Evolutionary conservation across 2,329 filamentous ascomycete species (phyloP), one percentile per base, ranked within the genome.

Genomic region (Aspergillus sp.): DNA sequence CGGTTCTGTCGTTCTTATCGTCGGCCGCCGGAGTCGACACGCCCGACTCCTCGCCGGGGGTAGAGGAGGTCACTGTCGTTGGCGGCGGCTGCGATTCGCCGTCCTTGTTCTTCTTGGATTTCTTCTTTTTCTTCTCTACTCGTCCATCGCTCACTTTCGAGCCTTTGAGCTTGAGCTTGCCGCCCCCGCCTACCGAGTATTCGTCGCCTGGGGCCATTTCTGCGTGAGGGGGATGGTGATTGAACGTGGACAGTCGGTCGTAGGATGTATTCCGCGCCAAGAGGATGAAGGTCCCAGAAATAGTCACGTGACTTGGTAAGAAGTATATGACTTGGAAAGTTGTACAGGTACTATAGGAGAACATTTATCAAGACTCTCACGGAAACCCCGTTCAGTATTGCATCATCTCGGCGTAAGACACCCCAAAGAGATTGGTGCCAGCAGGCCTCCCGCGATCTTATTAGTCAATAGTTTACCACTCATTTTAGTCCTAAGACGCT

Each of bases 121-220:
- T 75, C 61, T 80, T 82, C 65, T 79, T 83, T 61, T 79, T 72
- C 51, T 73, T 71, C 56, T 74, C 71, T 45, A 76, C 62, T 45
- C 73, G 67, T n/a, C 73, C 66, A 35, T 71, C 70, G 44, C 82
- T 85, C 56, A 80, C 76, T 64, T 85, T 86, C 56, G 78, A 82
- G 65, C 91, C 90, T 76, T 96, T 96, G 54, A 96, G 82, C 68
- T 90, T 93, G 32, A 96, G 82, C 55, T 87, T 87, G 62, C 90
- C 90, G 64, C 86, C 84, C 52, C 84, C 80, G 55, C 82, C 80
- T 51, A 78, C 73, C 56, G 83, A 76, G 45, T 95, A 95, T 61
- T 95, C 89, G 70, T 89, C 86, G 50, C 57, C 59, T 45, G 63
- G 46, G 3, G 35, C 55, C 62, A 65, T 67, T 8, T 30, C 26